Evolutionary conservation across 495 filamentous ascomycete species (phyloP), one percentile per base, ranked within the genome.

Genomic region (Bacidia gigantensis): DNA sequence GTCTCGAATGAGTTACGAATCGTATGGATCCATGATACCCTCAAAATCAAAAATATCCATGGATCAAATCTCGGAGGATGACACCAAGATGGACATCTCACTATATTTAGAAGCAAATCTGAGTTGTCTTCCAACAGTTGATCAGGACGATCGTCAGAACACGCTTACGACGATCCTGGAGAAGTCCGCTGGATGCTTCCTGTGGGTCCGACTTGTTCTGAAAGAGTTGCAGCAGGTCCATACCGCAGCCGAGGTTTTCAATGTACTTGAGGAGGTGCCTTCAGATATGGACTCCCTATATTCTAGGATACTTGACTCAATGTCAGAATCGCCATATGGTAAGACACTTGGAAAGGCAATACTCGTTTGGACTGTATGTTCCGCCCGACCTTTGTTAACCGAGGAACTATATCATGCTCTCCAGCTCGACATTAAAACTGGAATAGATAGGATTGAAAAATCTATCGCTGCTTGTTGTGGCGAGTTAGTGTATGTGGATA

Each of bases 131-230:
- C 57, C 57, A n/a, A 26, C 46, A 9, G 39, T 56, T 17, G 43
- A 55, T 22, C 56, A 49, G 29, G 49, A 51, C 22, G 24, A 49
- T 18, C 47, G 26, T 22, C 20, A 32, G 17, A 47, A 47, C 3
- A 46, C 66, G n/a, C 53, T 54, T 2, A 35, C 60, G 3, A 58
- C 55, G 43, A 66, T 71, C 18, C 46, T 69, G 3, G 32, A 42
- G 10, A 68, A 66, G 46, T 61, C 66, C 0, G 42, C 55, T 0
- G 67, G 66, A 2, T 67, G 52, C 26, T 71, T 71, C 51, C 51
- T 71, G 0, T 71, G 68, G 68, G 56, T 59, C 0, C 51, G 38
- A 10, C 42, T 71, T n/a, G 60, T 67, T 23, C 21, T 71, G 9
- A 45, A 64, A 7, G 62, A 66, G 47, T 48, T 71, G 20, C 42